Percentiles rank a stretch among this genome's conserved stretches.
Conservation (phyloP, 345 rosid species). For the Dipteronia dyeriana region DNA sequence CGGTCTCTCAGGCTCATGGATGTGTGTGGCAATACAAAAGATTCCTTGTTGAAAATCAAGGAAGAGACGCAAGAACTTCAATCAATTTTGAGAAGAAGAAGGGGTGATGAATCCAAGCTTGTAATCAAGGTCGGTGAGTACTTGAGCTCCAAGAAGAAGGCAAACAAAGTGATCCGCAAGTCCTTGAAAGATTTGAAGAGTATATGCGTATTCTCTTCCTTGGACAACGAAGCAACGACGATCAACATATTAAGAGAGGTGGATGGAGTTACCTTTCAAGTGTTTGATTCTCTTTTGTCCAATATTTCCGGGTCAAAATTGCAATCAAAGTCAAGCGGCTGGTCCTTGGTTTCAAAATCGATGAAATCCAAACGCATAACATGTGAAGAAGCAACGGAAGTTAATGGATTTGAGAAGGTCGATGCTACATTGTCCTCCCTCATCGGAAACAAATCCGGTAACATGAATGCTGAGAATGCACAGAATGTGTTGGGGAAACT, state of each 20-base stretch:
- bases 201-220: not conserved
- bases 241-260: conserved; percentile 30
- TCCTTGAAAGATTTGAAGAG: conserved; percentile 15
- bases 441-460: conserved; percentile 14
- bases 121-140: conserved; percentile 22
- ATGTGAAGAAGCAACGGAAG: conserved; percentile 2
- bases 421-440: conserved; percentile 24
- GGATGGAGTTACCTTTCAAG: conserved; percentile 21
- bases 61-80: conserved; percentile 29
- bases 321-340: conserved; percentile 2
- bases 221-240: conserved; percentile 16
- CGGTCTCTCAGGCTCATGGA: conserved; percentile 33
- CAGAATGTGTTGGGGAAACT: conserved; percentile 9
- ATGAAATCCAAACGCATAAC: conserved; percentile 20
- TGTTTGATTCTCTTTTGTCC: conserved; percentile 32
- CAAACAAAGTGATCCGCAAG: conserved; percentile 32
- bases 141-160: conserved; percentile 25
- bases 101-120: conserved; percentile 8
- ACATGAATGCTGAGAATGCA: conserved; percentile 9
- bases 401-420: conserved; percentile 9
- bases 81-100: conserved; percentile 25
- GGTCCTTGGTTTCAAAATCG: conserved; percentile 26
- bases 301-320: conserved; percentile 22
- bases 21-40: conserved; percentile 22
- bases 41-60: conserved; percentile 24